phyloP scores from a whole-genome alignment of 768 basidiomycete genomes.

The Crepidotus variabilis region DNA sequence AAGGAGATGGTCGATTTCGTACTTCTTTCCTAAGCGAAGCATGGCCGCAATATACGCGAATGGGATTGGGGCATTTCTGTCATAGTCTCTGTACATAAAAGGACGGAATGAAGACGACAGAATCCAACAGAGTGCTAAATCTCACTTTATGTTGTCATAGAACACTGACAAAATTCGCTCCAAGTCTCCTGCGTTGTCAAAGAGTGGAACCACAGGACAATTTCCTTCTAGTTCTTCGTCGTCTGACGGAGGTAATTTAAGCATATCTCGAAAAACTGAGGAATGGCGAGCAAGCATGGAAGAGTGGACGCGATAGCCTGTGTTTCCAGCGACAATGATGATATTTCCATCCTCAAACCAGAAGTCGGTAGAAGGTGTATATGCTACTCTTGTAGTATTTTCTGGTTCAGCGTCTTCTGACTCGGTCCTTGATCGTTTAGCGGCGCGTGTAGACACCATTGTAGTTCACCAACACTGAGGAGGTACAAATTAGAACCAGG shows the following conservation, averaged over 20 bases:
- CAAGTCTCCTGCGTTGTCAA: constrained; percentile 68
- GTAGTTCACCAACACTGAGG: no score
- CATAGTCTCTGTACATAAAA: not conserved
- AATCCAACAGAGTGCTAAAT: not conserved
- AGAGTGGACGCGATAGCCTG: constrained; percentile 8
- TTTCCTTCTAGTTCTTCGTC: not conserved
- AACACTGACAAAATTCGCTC: constrained; percentile 62
- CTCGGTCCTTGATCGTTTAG: not conserved
- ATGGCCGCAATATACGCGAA: constrained; percentile 2
- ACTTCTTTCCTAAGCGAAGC: constrained; percentile 15
- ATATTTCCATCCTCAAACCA: constrained; percentile 15
- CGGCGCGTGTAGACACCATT: not conserved
- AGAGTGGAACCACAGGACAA: constrained; percentile 50
- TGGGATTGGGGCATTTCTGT: not conserved
- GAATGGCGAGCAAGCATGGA: constrained; percentile 9
- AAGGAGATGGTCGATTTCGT: constrained; percentile 10
- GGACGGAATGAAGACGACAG: not conserved
- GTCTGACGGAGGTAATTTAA: not conserved
- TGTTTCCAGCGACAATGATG: constrained; percentile 7
- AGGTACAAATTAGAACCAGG: no score
- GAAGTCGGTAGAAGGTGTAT: not conserved
- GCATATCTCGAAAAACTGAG: constrained; percentile 5
- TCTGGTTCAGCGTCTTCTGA: not conserved
- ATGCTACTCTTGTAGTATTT: not conserved
- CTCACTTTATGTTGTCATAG: constrained; percentile 40